Base-by-base conservation (phyloP, 2,329 filamentous ascomycete species). In the Diaporthe vexans region DNA sequence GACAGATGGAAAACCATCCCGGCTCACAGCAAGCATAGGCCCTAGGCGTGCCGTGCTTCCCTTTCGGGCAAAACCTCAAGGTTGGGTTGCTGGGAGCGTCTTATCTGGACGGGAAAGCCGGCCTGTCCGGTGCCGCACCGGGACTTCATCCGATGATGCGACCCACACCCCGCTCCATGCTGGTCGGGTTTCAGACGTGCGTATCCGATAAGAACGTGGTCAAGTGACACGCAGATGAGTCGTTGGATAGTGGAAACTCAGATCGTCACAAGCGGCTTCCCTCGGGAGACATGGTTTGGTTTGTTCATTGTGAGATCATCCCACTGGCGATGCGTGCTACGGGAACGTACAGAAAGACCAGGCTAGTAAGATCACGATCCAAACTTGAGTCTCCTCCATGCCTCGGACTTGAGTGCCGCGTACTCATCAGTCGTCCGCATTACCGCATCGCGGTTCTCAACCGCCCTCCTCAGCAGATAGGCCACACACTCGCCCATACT, bases 401-500 rank as follows among this genome's bases (percentile, higher is more conserved):
- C 61, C 61, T 78, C 77, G 1, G 69, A 56, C 74, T 74, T 77
- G 63, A 78, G 63, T 13, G 74, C 82, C 54, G 72, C 65, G 72
- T 81, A 82, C 76, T 83, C 81, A 73, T 77, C 75, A 33, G 59
- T 56, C 19, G 77, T 78, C 37, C 77, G 48, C 54, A 71, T 46
- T 6, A 81, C 82, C 13, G 83, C 83, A 75, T 84, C 83, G 13
- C 80, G 77, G 72, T 85, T 85, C 80, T 85, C 84, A 4, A 82
- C 78, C 6, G 82, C 84, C 40, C 84, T 76, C 29, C 84, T 78
- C 4, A 80, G 77, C 29, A 85, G 77, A 73, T 85, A 85, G 13
- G 79, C 81, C 75, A 85, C 77, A 68, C 84, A 85, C 76, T 85
- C 84, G 8, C 77, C 78, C 58, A 85, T 59, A 2, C 77, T 82